Evolutionary conservation across 208 protist species (phyloP).

Genomic region (Crithidia acanthocephali): DNA sequence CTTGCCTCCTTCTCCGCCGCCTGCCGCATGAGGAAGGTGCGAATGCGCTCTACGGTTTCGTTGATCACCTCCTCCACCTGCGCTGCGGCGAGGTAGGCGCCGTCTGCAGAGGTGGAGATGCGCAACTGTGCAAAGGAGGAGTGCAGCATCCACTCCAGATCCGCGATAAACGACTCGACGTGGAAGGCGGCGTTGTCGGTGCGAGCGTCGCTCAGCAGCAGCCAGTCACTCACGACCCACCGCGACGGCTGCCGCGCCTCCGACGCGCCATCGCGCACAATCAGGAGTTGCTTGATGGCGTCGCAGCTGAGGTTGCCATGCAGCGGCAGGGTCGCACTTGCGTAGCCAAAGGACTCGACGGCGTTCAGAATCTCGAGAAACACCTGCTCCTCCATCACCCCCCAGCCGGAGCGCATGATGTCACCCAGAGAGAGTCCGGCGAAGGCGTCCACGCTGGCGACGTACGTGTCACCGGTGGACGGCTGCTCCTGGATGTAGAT

Average conservation of each 20-base stretch:
- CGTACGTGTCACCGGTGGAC: conserved; percentile 48
- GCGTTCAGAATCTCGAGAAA: conserved; percentile 72
- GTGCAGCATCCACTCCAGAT: conserved; percentile 84
- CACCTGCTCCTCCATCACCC: conserved; percentile 67
- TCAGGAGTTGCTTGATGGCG: conserved; percentile 67
- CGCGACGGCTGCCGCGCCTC: conserved; percentile 60
- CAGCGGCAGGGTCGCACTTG: conserved; percentile 47
- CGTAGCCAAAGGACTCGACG: conserved; percentile 67
- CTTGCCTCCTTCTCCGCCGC: background rate
- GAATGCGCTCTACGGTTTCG: conserved; percentile 69
- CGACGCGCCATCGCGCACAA: conserved; percentile 63
- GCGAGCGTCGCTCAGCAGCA: conserved; percentile 39
- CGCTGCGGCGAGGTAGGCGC: conserved; percentile 39
- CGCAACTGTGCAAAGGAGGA: conserved; percentile 78
- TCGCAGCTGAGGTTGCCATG: conserved; percentile 81
- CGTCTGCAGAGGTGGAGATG: conserved; percentile 49
- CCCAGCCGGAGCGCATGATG: conserved; percentile 81
- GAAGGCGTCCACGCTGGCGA: conserved; percentile 73
- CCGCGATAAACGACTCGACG: conserved; percentile 40
- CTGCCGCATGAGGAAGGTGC: conserved; percentile 29
- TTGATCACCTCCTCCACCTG: conserved; percentile 73
- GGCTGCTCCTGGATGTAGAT: conserved; percentile 67
- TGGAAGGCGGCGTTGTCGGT: conserved; percentile 14
- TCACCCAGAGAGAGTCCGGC: conserved; percentile 80
- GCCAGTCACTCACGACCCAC: conserved; percentile 89